Evolutionary conservation across 2,329 filamentous ascomycete species (phyloP).

Genomic region (Epicoccum sorghinum): DNA sequence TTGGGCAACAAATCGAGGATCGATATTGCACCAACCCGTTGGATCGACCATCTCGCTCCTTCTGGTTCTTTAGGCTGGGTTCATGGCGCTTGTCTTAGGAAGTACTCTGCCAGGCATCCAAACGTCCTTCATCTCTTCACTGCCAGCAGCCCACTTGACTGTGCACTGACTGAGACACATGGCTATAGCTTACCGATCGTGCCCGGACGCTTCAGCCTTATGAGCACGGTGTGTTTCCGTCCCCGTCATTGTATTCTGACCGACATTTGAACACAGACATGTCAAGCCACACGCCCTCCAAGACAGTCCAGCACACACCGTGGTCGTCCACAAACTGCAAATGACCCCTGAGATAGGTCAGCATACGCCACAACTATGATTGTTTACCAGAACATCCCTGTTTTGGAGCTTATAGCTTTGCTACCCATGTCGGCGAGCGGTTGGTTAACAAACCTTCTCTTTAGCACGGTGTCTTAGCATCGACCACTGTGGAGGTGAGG

Average conservation of each 20-base stretch:
- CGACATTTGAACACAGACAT: background rate
- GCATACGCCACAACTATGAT: background rate
- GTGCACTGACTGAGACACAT: background rate
- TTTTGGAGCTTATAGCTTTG: constrained; percentile 15
- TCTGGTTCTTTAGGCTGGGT: no score
- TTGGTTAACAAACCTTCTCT: constrained; percentile 14
- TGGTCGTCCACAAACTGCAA: background rate
- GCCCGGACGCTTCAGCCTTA: background rate
- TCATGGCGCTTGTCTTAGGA: no score
- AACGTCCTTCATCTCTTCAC: background rate
- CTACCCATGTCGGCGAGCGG: constrained; percentile 12
- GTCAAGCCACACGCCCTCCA: background rate
- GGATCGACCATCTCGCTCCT: no score
- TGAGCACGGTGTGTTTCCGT: background rate
- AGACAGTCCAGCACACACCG: no score
- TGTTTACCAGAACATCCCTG: constrained; percentile 2
- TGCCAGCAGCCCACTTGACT: background rate
- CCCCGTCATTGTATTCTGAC: background rate
- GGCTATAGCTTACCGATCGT: background rate
- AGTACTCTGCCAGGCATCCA: background rate
- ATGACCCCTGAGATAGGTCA: background rate
- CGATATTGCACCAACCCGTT: no score
- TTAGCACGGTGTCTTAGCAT: constrained; percentile 30
- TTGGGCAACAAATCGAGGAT: no score
- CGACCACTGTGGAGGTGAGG: constrained; percentile 18